A percentile compares a stretch with the other conserved stretches of the same genome.
Evolutionary conservation across 2,329 filamentous ascomycete species (phyloP).

Genomic region (Aspergillus calidoustus): DNA sequence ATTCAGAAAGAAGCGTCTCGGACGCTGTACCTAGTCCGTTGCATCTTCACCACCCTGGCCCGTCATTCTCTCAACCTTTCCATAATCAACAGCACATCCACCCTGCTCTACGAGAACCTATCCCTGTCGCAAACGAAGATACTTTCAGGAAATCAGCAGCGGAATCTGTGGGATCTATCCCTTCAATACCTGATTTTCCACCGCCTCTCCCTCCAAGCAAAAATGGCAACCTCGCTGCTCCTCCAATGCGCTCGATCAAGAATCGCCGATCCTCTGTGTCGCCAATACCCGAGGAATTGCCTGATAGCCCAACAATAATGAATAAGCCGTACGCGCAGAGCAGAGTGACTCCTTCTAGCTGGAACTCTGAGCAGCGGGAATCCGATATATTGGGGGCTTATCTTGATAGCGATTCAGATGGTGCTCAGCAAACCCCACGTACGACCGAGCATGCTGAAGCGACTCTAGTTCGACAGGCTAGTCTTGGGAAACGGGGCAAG

Average conservation of each 20-base stretch:
- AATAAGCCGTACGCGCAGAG: slow-evolving; percentile 72
- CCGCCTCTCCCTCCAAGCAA: slow-evolving; percentile 29
- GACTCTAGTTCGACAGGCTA: slow-evolving; percentile 46
- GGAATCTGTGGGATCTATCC: slow-evolving; percentile 31
- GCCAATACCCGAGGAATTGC: slow-evolving; percentile 74
- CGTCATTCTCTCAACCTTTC: slow-evolving; percentile 36
- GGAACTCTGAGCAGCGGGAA: slow-evolving; percentile 57
- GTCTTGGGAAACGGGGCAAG: slow-evolving; percentile 47
- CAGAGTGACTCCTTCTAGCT: slow-evolving; percentile 71
- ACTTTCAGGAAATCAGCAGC: slow-evolving; percentile 33
- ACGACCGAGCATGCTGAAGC: slow-evolving; percentile 27
- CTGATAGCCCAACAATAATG: slow-evolving; percentile 52
- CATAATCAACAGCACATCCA: slow-evolving; percentile 25
- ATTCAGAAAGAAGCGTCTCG: slow-evolving; percentile 35
- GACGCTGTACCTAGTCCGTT: slow-evolving; percentile 32
- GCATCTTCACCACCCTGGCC: slow-evolving; percentile 27
- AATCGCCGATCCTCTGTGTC: slow-evolving; percentile 69
- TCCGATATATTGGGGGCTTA: slow-evolving; percentile 51
- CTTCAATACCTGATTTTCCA: slow-evolving; percentile 36
- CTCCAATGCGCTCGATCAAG: slow-evolving; percentile 52
- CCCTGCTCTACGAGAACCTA: slow-evolving; percentile 24
- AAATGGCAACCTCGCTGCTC: slow-evolving; percentile 33
- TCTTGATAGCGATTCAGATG: slow-evolving; percentile 35
- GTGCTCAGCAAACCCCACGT: slow-evolving; percentile 23
- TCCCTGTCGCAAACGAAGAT: slow-evolving; percentile 34